These are phyloP conservation scores for Penicillium sp. DNA, from an alignment of 2,329 filamentous ascomycete genomes.

Conservation along the genomic window DNA sequence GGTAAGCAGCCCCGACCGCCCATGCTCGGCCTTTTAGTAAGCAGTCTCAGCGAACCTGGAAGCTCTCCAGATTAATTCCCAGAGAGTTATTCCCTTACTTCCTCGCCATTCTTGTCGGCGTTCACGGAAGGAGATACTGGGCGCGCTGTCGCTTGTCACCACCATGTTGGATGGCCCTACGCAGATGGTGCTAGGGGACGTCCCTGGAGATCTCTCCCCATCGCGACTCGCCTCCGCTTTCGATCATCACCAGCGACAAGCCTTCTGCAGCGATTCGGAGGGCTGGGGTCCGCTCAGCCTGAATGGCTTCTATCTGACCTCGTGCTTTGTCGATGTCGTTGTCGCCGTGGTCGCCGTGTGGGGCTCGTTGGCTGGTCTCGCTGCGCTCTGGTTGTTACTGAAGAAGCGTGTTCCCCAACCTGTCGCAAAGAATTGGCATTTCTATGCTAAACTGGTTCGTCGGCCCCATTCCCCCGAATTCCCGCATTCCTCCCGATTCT, in stretches of 20 bases:
- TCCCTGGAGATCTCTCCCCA: slow-evolving; percentile 30
- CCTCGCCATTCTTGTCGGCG: slow-evolving; percentile 17
- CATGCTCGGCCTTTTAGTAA: slow-evolving; percentile 25
- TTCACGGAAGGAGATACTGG: slow-evolving; percentile 26
- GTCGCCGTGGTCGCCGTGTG: slow-evolving; percentile 75
- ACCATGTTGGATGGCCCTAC: slow-evolving; percentile 39
- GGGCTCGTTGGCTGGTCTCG: slow-evolving; percentile 74
- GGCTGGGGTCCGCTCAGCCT: slow-evolving; percentile 95
- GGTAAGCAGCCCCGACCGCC: slow-evolving; percentile 1
- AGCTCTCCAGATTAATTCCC: slow-evolving; percentile 23
- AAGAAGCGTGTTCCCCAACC: slow-evolving; percentile 66
- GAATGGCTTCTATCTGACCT: slow-evolving; percentile 88
- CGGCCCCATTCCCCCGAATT: slow-evolving; percentile 1
- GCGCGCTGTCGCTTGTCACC: slow-evolving; percentile 24
- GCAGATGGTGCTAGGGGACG: slow-evolving; percentile 36
- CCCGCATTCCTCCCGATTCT: neutral
- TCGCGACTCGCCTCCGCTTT: slow-evolving; percentile 29
- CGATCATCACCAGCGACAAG: slow-evolving; percentile 52
- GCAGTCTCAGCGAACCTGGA: slow-evolving; percentile 11
- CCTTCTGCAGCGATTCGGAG: slow-evolving; percentile 83
- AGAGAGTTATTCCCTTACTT: slow-evolving; percentile 9
- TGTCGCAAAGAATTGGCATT: slow-evolving; percentile 83
- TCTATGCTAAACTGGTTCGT: slow-evolving; percentile 85
- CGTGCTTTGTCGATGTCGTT: slow-evolving; percentile 95
- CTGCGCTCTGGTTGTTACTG: slow-evolving; percentile 78